phyloP scores from a whole-genome alignment of 2,329 filamentous ascomycete species.

The Macrophomina phaseolina region DNA sequence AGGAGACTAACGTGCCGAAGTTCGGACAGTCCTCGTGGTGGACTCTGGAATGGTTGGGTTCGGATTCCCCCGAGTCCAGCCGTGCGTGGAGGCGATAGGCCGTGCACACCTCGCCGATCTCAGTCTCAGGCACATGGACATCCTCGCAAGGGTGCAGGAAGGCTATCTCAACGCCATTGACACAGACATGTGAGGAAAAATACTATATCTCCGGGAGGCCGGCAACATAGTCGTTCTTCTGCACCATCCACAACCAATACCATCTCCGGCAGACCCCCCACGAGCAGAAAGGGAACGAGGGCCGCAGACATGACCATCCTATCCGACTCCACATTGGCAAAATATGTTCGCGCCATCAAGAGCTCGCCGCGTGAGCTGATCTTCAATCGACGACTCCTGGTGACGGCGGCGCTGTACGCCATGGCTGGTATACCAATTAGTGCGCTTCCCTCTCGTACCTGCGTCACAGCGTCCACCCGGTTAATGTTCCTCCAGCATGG shows the following conservation, averaged over 20 bases:
- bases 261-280: not conserved
- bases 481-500: conserved; percentile 35
- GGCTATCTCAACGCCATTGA: not conserved
- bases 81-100: not conserved
- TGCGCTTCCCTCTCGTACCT: conserved; percentile 16
- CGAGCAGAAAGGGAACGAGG: not conserved
- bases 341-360: conserved; percentile 30
- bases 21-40: not conserved
- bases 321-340: conserved; percentile 29
- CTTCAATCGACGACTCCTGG: conserved; percentile 29
- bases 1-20: not conserved
- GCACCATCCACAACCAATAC: not conserved
- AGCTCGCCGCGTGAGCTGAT: conserved; percentile 30
- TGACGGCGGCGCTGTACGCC: conserved; percentile 32
- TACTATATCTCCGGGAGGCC: not conserved
- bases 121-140: not conserved
- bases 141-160: not conserved
- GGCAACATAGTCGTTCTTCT: not conserved
- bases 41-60: not conserved
- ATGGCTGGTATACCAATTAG: conserved; percentile 31
- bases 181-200: not conserved
- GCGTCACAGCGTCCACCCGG: not conserved
- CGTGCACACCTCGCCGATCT: not conserved
- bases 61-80: not conserved
- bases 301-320: conserved; percentile 24